These are phyloP conservation scores for Ulvella scutata DNA, from an alignment of 139 green algal species.

Conservation along the genomic window DNA sequence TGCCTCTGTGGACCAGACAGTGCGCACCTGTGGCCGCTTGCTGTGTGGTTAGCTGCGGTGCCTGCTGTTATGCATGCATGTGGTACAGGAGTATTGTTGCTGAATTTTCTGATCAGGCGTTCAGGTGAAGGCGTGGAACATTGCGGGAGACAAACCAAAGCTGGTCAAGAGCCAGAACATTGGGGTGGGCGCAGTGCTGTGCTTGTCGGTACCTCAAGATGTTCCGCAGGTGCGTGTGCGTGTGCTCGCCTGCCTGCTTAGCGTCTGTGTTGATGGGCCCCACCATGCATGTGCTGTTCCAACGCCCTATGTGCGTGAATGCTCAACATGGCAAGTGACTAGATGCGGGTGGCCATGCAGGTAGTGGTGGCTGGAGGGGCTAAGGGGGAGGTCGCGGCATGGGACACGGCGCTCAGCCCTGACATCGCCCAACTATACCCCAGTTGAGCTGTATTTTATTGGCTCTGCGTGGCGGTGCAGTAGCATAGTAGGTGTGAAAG, in stretches of 20 bases:
- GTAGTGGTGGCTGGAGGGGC: constrained; percentile 64
- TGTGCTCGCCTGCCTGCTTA: too few species aligned
- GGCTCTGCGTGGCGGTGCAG: too few species aligned
- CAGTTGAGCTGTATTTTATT: too few species aligned
- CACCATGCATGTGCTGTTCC: too few species aligned
- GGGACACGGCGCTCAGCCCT: constrained; percentile 38
- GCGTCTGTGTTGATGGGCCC: too few species aligned
- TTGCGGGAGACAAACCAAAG: constrained; percentile 24
- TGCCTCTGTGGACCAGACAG: constrained; percentile 80
- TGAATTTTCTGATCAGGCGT: background rate
- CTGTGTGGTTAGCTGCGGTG: background rate
- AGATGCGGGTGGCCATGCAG: too few species aligned
- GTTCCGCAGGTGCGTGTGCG: constrained; percentile 45
- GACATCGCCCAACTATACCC: too few species aligned
- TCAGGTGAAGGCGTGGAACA: constrained; percentile 86
- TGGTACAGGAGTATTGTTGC: background rate
- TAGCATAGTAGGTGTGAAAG: too few species aligned
- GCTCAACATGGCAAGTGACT: too few species aligned
- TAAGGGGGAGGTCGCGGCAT: constrained; percentile 66
- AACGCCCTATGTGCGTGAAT: too few species aligned
- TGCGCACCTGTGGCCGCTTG: background rate
- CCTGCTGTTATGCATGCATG: background rate
- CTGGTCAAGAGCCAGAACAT: constrained; percentile 56
- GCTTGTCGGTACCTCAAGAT: constrained; percentile 38
- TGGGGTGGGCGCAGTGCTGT: constrained; percentile 62